These are phyloP conservation scores for Penicillium sp. DNA, from an alignment of 2,329 filamentous ascomycete species.

Conservation along the genomic window DNA sequence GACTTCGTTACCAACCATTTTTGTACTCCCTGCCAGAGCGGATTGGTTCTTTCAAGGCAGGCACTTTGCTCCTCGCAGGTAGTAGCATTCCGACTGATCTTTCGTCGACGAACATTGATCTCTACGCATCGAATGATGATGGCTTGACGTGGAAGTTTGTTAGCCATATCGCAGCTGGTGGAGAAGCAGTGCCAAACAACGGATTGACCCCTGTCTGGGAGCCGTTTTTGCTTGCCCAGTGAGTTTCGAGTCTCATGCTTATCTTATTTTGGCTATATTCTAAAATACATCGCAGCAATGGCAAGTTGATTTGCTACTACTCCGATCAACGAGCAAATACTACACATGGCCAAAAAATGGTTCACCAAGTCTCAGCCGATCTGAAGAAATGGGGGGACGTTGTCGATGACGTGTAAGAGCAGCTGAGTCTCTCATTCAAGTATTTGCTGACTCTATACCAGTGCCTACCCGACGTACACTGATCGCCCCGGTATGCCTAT, in stretches of 20 bases:
- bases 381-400: conserved; percentile 65
- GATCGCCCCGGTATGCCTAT: conserved; percentile 72
- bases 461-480: conserved; percentile 60
- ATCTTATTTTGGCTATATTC: background rate
- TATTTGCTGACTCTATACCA: conserved; percentile 7
- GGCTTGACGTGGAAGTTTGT: conserved; percentile 70
- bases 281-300: conserved; percentile 42
- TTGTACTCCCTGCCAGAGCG: conserved; percentile 65
- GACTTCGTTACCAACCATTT: conserved; percentile 71
- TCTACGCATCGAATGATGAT: conserved; percentile 67
- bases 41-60: conserved; percentile 63
- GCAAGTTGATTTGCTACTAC: conserved; percentile 69
- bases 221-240: conserved; percentile 65
- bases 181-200: conserved; percentile 65
- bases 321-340: conserved; percentile 70
- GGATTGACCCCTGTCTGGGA: conserved; percentile 74
- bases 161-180: conserved; percentile 67
- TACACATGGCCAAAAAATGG: conserved; percentile 68
- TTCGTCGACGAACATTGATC: conserved; percentile 67
- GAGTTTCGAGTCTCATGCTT: conserved; percentile 4
- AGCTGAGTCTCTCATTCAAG: background rate
- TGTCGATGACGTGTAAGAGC: conserved; percentile 59
- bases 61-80: conserved; percentile 66
- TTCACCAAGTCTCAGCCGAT: conserved; percentile 66
- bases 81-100: conserved; percentile 60